Conservation (phyloP, 164 flowering plant species). For the Santalum album region DNA sequence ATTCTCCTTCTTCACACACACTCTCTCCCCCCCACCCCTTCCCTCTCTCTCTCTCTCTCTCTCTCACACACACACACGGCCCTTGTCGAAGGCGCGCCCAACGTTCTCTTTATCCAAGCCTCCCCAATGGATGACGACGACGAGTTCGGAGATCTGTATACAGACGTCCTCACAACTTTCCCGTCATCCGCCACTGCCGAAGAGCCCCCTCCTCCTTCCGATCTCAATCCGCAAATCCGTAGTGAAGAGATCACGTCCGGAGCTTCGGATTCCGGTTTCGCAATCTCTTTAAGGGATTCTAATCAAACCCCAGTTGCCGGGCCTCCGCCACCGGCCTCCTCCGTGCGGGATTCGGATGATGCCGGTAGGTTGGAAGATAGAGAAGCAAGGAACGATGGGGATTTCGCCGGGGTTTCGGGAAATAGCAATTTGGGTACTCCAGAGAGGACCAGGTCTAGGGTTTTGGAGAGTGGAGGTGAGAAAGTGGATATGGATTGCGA, state of each 20-base stretch:
- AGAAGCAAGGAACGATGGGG: slow-evolving; percentile 4
- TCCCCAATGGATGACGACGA: slow-evolving; percentile 88
- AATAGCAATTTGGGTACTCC: not conserved
- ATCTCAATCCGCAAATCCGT: slow-evolving; percentile 36
- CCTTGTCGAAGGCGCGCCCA: too few relatives aligned
- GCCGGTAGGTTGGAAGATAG: not conserved
- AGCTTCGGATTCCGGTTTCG: slow-evolving; percentile 11
- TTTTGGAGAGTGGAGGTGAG: slow-evolving; percentile 8
- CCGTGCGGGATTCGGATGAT: not conserved
- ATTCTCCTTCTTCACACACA: too few relatives aligned
- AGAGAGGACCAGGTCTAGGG: slow-evolving; percentile 10
- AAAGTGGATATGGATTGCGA: slow-evolving; percentile 17
- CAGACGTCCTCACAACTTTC: slow-evolving; percentile 64
- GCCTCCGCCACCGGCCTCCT: not conserved
- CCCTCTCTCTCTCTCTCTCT: not conserved
- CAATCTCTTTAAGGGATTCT: slow-evolving; percentile 2
- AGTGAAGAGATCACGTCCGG: slow-evolving; percentile 21
- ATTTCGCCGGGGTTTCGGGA: not conserved
- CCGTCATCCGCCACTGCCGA: slow-evolving; percentile 17
- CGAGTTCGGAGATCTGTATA: slow-evolving; percentile 96
- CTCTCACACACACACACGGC: too few relatives aligned
- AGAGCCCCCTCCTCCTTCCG: slow-evolving; percentile 16
- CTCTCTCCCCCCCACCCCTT: not conserved
- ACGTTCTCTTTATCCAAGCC: not conserved
- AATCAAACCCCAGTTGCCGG: slow-evolving; percentile 11